Evolutionary conservation across 805 yeast genomes (phyloP), one percentile per base, ranked within the genome.

Genomic region (Hanseniaspora hatyaiensis): DNA sequence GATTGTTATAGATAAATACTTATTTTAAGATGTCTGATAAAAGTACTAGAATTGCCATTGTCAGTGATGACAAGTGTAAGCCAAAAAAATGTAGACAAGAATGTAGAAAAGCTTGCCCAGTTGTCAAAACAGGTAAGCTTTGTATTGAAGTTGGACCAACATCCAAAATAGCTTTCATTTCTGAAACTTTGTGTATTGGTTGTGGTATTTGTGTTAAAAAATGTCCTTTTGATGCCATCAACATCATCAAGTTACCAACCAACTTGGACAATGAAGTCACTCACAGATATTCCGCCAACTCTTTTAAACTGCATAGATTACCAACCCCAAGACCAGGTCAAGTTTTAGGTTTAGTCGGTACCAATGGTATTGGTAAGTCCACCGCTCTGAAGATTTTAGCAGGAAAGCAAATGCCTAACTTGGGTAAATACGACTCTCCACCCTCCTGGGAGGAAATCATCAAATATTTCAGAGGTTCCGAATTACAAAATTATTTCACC

Each of bases 281-380:
- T 32, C 97, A 92, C 67, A 79, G 98, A 72, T 92, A 92, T 67
- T 85, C 96, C 41, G 98, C 97, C 48, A 92, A 92, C 67, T 85
- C 96, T 49, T 92, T 92, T 78, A 92, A 92, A 67, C 75, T 92
- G 61, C 98, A 92, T 66, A 77, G 98, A 66, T 73, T 92, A 59
- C 98, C 98, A 22, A 88, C 95, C 50, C 98, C 98, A 53, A 83
- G 98, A 69, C 97, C 98, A 2, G 97, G 97, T 52, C 98, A 92
- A 69, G 98, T 92, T 26, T 73, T 92, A 54, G 98, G 98, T 56
- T 75, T 92, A 56, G 98, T 92, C 44, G 98, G 98, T 60, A 85
- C 96, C 52, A 92, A 92, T 72, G 98, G 98, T 87, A 92, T 92
- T 61, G 98, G 98, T 60, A 92, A 92, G 65, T 83, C 95, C 11